Conservation (phyloP, 1,284 basidiomycete genomes). For the Ceratobasidium sp. region DNA sequence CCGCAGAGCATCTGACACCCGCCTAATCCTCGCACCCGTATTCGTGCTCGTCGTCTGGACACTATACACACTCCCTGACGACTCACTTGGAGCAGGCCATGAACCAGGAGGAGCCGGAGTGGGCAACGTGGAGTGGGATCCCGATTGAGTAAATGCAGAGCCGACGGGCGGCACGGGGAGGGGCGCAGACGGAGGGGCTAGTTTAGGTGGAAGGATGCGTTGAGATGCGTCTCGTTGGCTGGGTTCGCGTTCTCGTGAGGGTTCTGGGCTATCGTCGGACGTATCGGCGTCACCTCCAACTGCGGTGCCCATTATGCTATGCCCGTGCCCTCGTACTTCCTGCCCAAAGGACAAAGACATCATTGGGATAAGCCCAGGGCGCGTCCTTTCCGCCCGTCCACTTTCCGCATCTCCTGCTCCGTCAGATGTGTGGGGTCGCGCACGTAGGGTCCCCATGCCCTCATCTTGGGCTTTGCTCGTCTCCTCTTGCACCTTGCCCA, state of each 20-base stretch:
- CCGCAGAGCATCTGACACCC: too few species aligned
- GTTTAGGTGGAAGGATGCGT: slow-evolving; percentile 33
- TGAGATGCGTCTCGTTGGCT: slow-evolving; percentile 2
- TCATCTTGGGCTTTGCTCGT: not conserved
- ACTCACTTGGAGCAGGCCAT: slow-evolving; percentile 19
- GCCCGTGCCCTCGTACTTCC: not conserved
- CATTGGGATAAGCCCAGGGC: slow-evolving; percentile 30
- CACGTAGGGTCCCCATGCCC: not conserved
- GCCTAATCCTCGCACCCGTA: not conserved
- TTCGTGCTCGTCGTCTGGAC: slow-evolving; percentile 31
- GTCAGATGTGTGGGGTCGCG: not conserved
- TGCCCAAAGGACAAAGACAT: slow-evolving; percentile 39
- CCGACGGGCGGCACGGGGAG: slow-evolving; percentile 10
- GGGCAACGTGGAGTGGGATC: not conserved
- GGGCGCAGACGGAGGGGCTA: slow-evolving; percentile 32
- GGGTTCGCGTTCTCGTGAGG: not conserved
- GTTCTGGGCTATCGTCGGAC: not conserved
- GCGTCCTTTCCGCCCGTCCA: not conserved
- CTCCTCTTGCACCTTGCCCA: slow-evolving; percentile 16
- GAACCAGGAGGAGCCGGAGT: slow-evolving; percentile 21
- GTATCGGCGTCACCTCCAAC: slow-evolving; percentile 14
- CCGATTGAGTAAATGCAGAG: not conserved
- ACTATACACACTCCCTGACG: slow-evolving; percentile 34
- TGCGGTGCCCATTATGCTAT: not conserved
- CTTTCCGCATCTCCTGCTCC: not conserved